Evolutionary conservation across 768 basidiomycete genomes (phyloP), one percentile per base, ranked within the genome.

Genomic region (Zangia roseola): DNA sequence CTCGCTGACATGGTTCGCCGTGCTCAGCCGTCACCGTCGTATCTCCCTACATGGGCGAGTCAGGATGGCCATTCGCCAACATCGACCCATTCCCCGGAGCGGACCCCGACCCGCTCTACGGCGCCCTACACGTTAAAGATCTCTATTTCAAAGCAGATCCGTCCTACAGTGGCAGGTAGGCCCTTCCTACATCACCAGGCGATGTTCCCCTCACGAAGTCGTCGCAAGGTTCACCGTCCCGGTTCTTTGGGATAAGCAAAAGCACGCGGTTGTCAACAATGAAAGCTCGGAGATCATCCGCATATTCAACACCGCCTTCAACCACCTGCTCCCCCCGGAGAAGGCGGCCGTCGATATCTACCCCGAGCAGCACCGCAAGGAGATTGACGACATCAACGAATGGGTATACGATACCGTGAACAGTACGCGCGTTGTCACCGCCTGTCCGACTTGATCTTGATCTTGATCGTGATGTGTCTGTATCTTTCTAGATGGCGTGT

Each of bases 281-380:
- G 95, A 99, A 64, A 87, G 84, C 55, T 84, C 88, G 3, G 95
- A 98, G 71, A 94, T 98, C 63, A 92, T 98, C 61, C 85, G 95
- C 48, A 88, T 95, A 8, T 80, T 98, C 72, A 97, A 99, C 70
- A 76, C 78, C 7, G 85, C 79, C 2, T 94, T 95, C 73, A 84
- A 97, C 64, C 73, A 84, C 19, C 57, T 86, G 17, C 49, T 97
- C 7, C 77, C 88, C 4, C 65, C 74, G 1, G 85, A 88, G 5
- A 81, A 83, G 52, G 83, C 82, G 4, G 67, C 72, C 17, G 57
- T 88, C 40, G 84, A 94, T 61, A 74, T 88, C 40, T 97, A 97
- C 67, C 97, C 95, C 1, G 73, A 81, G 52, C 70, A 78, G 6
- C 74, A 88, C 21, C 79, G 83, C 43, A 59, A 71, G 26, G 82